Percentiles rank a stretch among this genome's conserved stretches.
Conservation (phyloP, 495 filamentous ascomycete species). For the Daldinia loculata region DNA sequence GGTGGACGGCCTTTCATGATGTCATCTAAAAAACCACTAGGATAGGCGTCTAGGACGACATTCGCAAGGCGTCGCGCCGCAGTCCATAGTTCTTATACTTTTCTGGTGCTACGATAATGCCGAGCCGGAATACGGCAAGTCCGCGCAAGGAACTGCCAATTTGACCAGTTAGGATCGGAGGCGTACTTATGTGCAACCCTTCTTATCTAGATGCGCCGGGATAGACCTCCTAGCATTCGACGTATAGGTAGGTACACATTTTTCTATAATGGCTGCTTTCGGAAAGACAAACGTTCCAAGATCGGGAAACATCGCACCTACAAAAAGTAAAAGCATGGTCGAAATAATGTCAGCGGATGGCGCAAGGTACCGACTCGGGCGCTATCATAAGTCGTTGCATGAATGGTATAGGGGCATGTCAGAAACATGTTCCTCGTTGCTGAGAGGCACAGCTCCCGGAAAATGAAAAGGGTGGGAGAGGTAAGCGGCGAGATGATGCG, state of each 20-base stretch:
- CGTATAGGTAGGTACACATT: too few relatives aligned
- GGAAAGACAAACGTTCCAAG: too few relatives aligned
- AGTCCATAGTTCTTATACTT: background rate
- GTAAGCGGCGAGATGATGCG: background rate
- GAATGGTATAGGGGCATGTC: background rate
- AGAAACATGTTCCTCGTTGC: background rate
- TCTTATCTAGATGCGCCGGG: too few relatives aligned
- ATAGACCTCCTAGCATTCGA: too few relatives aligned
- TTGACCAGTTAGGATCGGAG: background rate
- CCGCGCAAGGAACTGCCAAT: background rate
- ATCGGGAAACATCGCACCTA: background rate
- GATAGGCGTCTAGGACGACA: background rate
- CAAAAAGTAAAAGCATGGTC: background rate
- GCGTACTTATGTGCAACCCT: background rate
- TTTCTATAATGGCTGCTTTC: too few relatives aligned
- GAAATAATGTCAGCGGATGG: background rate
- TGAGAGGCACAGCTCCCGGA: background rate
- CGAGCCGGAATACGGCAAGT: background rate
- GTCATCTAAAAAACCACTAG: background rate
- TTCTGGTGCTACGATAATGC: background rate
- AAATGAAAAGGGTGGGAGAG: background rate
- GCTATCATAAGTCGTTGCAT: background rate
- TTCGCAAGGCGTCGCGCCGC: background rate
- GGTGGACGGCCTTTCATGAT: background rate
- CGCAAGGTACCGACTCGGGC: background rate